A percentile compares a stretch with the other conserved stretches of the same genome.
phyloP scores from a whole-genome alignment of 768 basidiomycete species.

The Kwoniella dejecticola region DNA sequence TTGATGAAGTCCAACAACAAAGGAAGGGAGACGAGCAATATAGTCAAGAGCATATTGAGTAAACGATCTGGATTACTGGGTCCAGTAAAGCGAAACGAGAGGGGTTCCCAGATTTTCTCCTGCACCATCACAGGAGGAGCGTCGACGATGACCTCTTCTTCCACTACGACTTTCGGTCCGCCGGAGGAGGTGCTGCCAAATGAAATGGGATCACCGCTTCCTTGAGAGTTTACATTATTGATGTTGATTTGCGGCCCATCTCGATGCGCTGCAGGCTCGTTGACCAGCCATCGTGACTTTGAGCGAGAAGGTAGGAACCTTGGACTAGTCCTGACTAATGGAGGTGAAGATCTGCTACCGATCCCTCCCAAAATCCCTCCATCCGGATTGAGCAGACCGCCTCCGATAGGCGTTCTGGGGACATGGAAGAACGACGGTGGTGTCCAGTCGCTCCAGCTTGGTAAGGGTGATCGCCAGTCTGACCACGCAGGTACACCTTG shows the following conservation, averaged over 20 bases:
- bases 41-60: constrained; percentile 27
- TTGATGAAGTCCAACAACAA: constrained; percentile 28
- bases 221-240: constrained; percentile 21
- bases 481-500: constrained; percentile 1
- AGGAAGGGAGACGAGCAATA: constrained; percentile 19
- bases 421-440: constrained; percentile 1
- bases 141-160: not conserved
- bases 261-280: constrained; percentile 7
- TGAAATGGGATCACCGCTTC: constrained; percentile 3
- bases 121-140: too few species aligned
- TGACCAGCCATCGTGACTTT: constrained; percentile 8
- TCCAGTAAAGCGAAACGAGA: constrained; percentile 26
- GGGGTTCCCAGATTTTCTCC: constrained; percentile 14
- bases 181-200: not conserved
- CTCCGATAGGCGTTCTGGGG: constrained; percentile 8
- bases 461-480: too few species aligned
- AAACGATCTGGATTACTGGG: constrained; percentile 33
- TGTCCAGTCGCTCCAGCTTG: not conserved
- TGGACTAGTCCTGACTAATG: not conserved
- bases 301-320: constrained; percentile 12
- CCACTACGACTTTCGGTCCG: not conserved
- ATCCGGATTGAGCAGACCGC: not conserved
- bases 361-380: not conserved
- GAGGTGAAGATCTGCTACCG: not conserved
- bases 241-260: constrained; percentile 10